A percentile compares a stretch with the other conserved stretches of the same genome.
These are phyloP conservation scores for Helminthosporium solani DNA, from an alignment of 2,329 filamentous ascomycete species.

Conservation along the genomic window DNA sequence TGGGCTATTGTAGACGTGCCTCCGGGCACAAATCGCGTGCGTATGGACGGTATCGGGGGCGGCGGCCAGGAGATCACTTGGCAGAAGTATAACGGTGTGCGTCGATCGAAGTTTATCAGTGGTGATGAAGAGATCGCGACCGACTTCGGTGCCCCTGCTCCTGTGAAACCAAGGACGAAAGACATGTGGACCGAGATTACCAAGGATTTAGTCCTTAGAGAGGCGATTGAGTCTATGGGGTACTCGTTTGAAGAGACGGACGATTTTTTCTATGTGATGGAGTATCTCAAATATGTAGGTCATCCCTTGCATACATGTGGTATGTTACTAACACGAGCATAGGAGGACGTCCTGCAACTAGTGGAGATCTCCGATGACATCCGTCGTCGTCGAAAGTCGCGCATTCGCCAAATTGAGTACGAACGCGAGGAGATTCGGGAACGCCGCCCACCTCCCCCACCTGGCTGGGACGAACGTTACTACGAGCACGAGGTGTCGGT, in stretches of 20 bases:
- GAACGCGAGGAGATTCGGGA: slow-evolving; percentile 58
- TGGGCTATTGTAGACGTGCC: slow-evolving; percentile 85
- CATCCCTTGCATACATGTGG: not conserved
- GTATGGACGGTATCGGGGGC: slow-evolving; percentile 76
- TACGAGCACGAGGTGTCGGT: slow-evolving; percentile 69
- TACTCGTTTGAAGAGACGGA: slow-evolving; percentile 92
- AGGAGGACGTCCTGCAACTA: slow-evolving; percentile 86
- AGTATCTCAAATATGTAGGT: slow-evolving; percentile 85
- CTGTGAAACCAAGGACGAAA: slow-evolving; percentile 40
- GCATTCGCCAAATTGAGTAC: slow-evolving; percentile 62
- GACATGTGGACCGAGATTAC: slow-evolving; percentile 95
- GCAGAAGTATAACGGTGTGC: slow-evolving; percentile 76
- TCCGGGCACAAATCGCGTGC: slow-evolving; percentile 77
- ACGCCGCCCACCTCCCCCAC: slow-evolving; percentile 38
- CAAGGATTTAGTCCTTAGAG: slow-evolving; percentile 82
- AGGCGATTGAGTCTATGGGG: slow-evolving; percentile 80
- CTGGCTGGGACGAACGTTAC: slow-evolving; percentile 63
- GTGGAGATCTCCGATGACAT: slow-evolving; percentile 83
- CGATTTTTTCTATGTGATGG: slow-evolving; percentile 87
- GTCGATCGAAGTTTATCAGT: slow-evolving; percentile 71
- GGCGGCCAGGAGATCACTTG: slow-evolving; percentile 75
- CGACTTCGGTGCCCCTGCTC: slow-evolving; percentile 42
- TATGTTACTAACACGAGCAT: slow-evolving; percentile 13
- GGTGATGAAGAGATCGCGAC: slow-evolving; percentile 58
- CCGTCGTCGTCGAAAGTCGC: slow-evolving; percentile 62